Evolutionary conservation across 805 yeast species (phyloP).

Genomic region (Kluyveromyces aestuarii): DNA sequence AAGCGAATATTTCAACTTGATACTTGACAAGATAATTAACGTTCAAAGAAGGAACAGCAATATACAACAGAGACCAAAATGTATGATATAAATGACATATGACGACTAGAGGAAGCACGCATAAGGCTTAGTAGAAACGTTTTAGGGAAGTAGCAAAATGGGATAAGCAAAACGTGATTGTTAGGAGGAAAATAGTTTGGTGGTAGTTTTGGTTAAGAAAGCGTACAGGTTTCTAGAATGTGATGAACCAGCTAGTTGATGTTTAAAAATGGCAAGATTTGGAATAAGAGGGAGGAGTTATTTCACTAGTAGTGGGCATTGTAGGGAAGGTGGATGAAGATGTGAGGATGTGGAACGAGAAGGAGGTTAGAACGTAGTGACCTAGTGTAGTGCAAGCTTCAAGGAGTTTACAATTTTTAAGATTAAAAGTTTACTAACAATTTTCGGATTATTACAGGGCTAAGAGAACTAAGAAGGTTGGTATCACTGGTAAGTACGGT

Average conservation of each 20-base stretch:
- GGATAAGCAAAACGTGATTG: too few relatives aligned
- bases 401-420: background rate
- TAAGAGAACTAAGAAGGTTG: slow-evolving; percentile 99
- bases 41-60: background rate
- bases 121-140: background rate
- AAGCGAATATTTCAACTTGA: background rate
- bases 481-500: slow-evolving; percentile 99
- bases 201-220: too few relatives aligned
- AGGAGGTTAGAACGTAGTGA: too few relatives aligned
- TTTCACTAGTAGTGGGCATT: too few relatives aligned
- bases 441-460: slow-evolving; percentile 48
- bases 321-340: too few relatives aligned
- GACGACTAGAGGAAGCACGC: background rate
- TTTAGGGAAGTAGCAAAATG: too few relatives aligned
- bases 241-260: too few relatives aligned
- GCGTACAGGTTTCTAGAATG: too few relatives aligned
- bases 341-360: too few relatives aligned
- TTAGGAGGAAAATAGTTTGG: too few relatives aligned
- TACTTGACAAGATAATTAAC: background rate
- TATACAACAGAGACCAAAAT: background rate
- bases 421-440: background rate
- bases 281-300: too few relatives aligned
- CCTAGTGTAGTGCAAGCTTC: background rate
- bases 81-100: background rate
- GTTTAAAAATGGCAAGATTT: too few relatives aligned